phyloP scores from a whole-genome alignment of 192 early-diverging fungal species.

The Backusella psychrophila region DNA sequence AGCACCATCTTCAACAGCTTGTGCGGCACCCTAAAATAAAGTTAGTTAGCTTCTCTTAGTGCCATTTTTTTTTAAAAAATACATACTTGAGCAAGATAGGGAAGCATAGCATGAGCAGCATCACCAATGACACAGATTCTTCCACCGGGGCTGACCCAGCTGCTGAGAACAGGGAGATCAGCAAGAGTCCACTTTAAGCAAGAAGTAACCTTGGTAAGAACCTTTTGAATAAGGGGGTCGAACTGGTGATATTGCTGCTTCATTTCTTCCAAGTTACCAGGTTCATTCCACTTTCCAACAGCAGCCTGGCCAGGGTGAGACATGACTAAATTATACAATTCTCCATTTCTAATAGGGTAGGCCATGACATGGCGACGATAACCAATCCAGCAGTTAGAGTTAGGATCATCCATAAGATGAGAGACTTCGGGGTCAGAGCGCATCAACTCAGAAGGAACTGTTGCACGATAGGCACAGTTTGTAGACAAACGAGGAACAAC shows the following conservation, averaged over 20 bases:
- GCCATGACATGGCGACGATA: conserved; percentile 14
- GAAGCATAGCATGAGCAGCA: conserved; percentile 24
- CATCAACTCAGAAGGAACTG: conserved; percentile 14
- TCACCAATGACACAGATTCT: conserved; percentile 10
- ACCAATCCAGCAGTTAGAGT: conserved; percentile 23
- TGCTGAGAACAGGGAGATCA: conserved; percentile 12
- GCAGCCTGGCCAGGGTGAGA: conserved; percentile 7
- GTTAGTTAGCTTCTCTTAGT: neutral
- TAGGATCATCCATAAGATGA: conserved; percentile 14
- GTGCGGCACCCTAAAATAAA: conserved; percentile 18
- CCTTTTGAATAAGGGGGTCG: conserved; percentile 14
- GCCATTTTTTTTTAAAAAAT: neutral
- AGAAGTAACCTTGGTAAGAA: conserved; percentile 5
- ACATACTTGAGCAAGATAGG: conserved; percentile 21
- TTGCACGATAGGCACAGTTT: conserved; percentile 22
- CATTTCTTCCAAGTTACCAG: conserved; percentile 16
- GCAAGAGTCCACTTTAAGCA: conserved; percentile 23
- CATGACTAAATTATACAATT: conserved; percentile 18
- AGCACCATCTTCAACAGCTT: conserved; percentile 23
- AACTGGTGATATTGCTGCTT: conserved; percentile 10
- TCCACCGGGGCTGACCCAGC: conserved; percentile 17
- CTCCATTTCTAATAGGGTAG: conserved; percentile 16
- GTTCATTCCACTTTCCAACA: conserved; percentile 19
- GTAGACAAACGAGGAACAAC: conserved; percentile 12
- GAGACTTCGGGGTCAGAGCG: conserved; percentile 19